These are phyloP conservation scores for Irpex rosettiformis DNA, from an alignment of 1,284 basidiomycete genomes.

Conservation along the genomic window DNA sequence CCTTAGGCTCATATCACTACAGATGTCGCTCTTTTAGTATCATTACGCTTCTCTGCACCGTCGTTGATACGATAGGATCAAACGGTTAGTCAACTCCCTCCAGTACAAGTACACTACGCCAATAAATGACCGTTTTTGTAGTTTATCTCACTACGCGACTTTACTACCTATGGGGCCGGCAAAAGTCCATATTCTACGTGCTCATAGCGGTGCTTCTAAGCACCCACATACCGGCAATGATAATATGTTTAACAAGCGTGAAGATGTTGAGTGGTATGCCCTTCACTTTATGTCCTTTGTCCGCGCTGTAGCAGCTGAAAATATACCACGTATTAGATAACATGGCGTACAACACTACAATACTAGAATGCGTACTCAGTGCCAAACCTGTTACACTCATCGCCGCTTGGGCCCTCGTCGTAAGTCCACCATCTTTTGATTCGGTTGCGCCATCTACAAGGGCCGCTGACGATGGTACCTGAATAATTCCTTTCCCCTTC, in stretches of 20 bases:
- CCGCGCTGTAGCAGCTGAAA: not conserved
- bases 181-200: not conserved
- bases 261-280: not conserved
- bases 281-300: no score
- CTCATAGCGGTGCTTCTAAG: not conserved
- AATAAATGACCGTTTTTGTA: not conserved
- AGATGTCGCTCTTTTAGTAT: not conserved
- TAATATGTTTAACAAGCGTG: not conserved
- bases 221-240: not conserved
- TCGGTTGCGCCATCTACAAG: no score
- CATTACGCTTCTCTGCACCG: not conserved
- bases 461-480: not conserved
- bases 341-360: not conserved
- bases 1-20: not conserved
- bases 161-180: not conserved
- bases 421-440: no score
- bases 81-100: not conserved
- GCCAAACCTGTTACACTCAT: not conserved
- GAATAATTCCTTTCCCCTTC: no score
- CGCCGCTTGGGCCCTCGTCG: not conserved
- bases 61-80: not conserved
- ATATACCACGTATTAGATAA: not conserved
- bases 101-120: not conserved
- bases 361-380: not conserved
- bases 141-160: not conserved